Base-by-base conservation (phyloP, 352 stramenopile genomes). In the Pythium chondricola region DNA sequence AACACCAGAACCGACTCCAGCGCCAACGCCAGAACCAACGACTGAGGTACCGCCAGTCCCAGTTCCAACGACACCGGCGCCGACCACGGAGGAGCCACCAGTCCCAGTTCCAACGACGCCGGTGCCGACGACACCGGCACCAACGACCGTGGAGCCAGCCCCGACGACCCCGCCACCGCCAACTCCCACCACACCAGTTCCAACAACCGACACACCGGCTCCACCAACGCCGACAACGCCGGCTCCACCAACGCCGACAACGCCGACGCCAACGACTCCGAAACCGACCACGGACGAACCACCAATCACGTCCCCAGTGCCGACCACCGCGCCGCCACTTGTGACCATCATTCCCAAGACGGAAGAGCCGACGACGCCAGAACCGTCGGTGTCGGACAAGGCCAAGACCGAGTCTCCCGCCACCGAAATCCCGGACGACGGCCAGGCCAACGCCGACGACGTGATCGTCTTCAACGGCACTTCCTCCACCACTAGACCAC, bases 391-490 rank as follows among this genome's bases (percentile, higher is more conserved):
- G 5, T 8, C 52, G 2, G 53, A 40, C 20, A 2, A 27, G 5
- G 38, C 21, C 8, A 40, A 17, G 17, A n/a, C 27, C 18, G 27
- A 30, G 3, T 14, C 24, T 35, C 21, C 44, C 14, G 46, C 21
- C 21, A 41, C 29, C 3, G 46, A 53, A 18, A 44, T 20, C 4
- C 26, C 20, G n/a, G 46, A 32, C 9, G 14, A 48, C 6, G 50
- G 53, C 27, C 40, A 52, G 17, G 2, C 43, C 6, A 30, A 25
- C 27, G 39, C 43, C 17, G 53, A 52, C 31, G 43, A 52, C 17
- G 33, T 59, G 21, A 40, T 52, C 26, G 24, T 42, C 2, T 47
- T 39, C 30, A 59, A 52, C 17, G 18, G 30, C 52, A 1, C 16
- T 59, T 10, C 2, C 17, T 11, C 29, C 29, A 50, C 38, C 3